Evolutionary conservation across 2,329 filamentous ascomycete species (phyloP), one percentile per base, ranked within the genome.

Genomic region (Paradendryphiella salina): DNA sequence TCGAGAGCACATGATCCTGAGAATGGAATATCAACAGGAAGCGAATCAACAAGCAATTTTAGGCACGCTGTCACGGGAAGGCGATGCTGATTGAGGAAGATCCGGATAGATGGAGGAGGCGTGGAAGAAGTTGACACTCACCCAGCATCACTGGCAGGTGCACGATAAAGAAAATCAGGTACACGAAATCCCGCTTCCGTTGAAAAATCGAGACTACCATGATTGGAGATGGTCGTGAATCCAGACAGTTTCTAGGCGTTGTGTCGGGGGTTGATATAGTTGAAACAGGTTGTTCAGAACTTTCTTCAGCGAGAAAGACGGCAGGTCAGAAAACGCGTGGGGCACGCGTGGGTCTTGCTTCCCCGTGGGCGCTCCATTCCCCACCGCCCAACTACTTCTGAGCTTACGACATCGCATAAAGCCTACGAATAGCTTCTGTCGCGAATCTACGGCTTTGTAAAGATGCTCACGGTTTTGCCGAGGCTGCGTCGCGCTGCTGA

Each of bases 111-210:
- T 26, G 23, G 23, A 26, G 23, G 32, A 40, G n/a, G 9, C 1
- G 29, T 5, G 9, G 14, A 33, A 20, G 33, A 26, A 15, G 29
- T 10, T 13, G 20, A 15, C 28, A 61, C 57, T 41, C 48, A 86
- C 84, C 71, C 56, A 86, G 78, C 72, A 86, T 82, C 32, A 86
- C 76, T 0, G 83, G 82, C 28, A 87, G 67, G 63, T 86, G 83
- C 17, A 82, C 79, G 43, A 77, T 47, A 71, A 88, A 88, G 75
- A 87, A 87, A 32, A 79, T 59, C 4, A 87, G 74, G 59, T 83
- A 83, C 23, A 76, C 51, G 4, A 78, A 54, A 49, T 81, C 78
- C 15, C 67, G 68, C 64, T 77, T 79, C 38, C 77, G 70, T 17
- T 59, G 54, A 23, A 71, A 63, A 13, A 75, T 69, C 1, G 63